phyloP scores from a whole-genome alignment of 495 filamentous ascomycete species.

The Xylaria castorea region DNA sequence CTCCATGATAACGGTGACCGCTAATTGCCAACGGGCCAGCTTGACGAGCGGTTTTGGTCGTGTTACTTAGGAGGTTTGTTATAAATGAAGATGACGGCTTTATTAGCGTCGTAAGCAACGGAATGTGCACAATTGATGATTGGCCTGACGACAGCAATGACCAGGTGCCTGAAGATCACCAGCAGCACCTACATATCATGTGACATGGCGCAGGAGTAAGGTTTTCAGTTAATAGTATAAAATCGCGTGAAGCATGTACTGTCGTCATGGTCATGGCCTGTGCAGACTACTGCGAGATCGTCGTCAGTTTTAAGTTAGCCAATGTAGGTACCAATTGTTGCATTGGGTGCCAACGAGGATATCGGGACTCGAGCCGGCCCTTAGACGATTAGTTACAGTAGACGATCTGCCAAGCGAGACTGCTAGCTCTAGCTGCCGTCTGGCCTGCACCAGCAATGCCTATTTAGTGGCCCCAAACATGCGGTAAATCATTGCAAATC shows the following conservation, averaged over 20 bases:
- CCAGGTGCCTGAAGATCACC: slow-evolving; percentile 11
- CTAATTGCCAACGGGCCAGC: not conserved
- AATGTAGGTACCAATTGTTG: not conserved
- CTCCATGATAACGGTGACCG: slow-evolving; percentile 4
- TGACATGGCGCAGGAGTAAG: slow-evolving; percentile 17
- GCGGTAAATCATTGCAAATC: not conserved
- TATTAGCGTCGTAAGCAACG: not conserved
- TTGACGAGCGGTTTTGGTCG: not conserved
- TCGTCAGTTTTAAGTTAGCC: slow-evolving; percentile 20
- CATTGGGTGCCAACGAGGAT: slow-evolving; percentile 10
- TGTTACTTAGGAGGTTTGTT: not conserved
- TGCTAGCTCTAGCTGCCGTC: slow-evolving; percentile 10
- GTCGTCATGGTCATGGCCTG: not conserved
- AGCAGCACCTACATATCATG: slow-evolving; percentile 23
- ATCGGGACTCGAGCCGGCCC: slow-evolving; percentile 14
- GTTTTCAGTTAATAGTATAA: not conserved
- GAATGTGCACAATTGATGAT: not conserved
- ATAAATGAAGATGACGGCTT: not conserved
- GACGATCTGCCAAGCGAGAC: slow-evolving; percentile 16
- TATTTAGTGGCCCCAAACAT: not conserved
- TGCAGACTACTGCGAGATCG: not conserved
- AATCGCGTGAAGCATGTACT: not conserved
- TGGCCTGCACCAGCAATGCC: not conserved
- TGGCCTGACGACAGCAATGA: not conserved
- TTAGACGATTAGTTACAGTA: not conserved